Evolutionary conservation across 345 rosid genomes (phyloP).

Genomic region (Gynandropsis gynandra): DNA sequence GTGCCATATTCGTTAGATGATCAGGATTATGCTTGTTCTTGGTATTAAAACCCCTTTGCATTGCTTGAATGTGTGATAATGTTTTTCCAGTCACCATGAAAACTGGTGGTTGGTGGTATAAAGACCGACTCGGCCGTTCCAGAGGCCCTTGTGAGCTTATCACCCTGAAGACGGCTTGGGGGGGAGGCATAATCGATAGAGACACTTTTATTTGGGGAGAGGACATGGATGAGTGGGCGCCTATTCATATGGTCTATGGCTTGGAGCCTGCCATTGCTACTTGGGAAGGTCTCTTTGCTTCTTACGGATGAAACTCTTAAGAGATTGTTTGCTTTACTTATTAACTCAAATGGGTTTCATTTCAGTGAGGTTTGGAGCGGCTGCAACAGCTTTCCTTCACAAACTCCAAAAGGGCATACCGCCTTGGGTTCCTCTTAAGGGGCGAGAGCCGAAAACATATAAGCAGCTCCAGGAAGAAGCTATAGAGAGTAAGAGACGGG

Average conservation of each 20-base stretch:
- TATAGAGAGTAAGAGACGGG: slow-evolving; percentile 67
- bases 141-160: slow-evolving; percentile 88
- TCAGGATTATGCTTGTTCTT: neutral
- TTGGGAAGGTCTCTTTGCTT: slow-evolving; percentile 73
- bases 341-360: slow-evolving; percentile 27
- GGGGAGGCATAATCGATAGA: slow-evolving; percentile 78
- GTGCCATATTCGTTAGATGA: neutral
- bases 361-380: slow-evolving; percentile 85
- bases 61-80: neutral
- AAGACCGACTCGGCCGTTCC: slow-evolving; percentile 86
- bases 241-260: slow-evolving; percentile 91
- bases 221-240: slow-evolving; percentile 96
- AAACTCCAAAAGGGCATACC: slow-evolving; percentile 85
- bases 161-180: slow-evolving; percentile 86
- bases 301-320: too few relatives aligned
- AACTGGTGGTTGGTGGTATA: slow-evolving; percentile 76
- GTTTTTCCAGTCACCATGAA: slow-evolving; percentile 59
- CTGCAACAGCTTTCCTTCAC: slow-evolving; percentile 74
- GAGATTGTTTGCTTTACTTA: too few relatives aligned
- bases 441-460: slow-evolving; percentile 61
- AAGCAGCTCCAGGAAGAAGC: slow-evolving; percentile 85
- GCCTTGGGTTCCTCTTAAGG: slow-evolving; percentile 85
- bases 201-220: slow-evolving; percentile 93
- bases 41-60: slow-evolving; percentile 12
- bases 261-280: slow-evolving; percentile 86